These are phyloP conservation scores for Choanephora cucurbitarum DNA, from an alignment of 371 early-diverging fungal genomes.

Conservation along the genomic window DNA sequence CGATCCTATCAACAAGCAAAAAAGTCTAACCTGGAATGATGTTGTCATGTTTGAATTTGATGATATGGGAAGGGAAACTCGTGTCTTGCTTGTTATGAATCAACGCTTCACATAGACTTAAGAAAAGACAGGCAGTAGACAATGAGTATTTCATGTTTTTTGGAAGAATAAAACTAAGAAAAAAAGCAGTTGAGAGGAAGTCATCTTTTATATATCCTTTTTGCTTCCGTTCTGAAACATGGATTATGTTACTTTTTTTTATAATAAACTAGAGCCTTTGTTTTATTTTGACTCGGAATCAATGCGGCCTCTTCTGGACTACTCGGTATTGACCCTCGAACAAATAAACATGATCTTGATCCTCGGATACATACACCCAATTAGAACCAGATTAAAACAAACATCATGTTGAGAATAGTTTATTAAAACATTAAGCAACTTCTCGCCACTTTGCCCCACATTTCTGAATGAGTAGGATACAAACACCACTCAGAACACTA, in stretches of 20 bases:
- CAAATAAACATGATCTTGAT: background rate
- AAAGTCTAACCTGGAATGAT: slow-evolving; percentile 15
- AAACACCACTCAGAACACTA: slow-evolving; percentile 32
- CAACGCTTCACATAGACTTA: background rate
- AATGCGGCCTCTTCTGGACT: background rate
- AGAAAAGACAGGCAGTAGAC: slow-evolving; percentile 8
- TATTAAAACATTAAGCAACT: background rate
- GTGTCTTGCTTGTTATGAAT: no score
- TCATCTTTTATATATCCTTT: background rate
- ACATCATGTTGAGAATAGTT: no score
- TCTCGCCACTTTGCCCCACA: slow-evolving; percentile 25
- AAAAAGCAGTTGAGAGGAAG: background rate
- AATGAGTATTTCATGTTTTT: slow-evolving; percentile 16
- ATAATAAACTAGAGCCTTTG: background rate
- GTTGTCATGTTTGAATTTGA: slow-evolving; percentile 19
- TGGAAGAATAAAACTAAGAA: background rate
- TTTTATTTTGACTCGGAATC: no score
- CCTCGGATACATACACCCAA: no score
- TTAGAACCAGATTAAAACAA: no score
- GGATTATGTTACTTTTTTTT: background rate
- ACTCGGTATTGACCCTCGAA: background rate
- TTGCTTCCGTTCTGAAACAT: background rate
- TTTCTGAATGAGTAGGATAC: slow-evolving; percentile 31
- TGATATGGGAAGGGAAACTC: slow-evolving; percentile 19
- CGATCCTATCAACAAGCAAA: no score